These are phyloP conservation scores for Nemania serpens DNA, from an alignment of 2,329 filamentous ascomycete genomes.

Conservation along the genomic window DNA sequence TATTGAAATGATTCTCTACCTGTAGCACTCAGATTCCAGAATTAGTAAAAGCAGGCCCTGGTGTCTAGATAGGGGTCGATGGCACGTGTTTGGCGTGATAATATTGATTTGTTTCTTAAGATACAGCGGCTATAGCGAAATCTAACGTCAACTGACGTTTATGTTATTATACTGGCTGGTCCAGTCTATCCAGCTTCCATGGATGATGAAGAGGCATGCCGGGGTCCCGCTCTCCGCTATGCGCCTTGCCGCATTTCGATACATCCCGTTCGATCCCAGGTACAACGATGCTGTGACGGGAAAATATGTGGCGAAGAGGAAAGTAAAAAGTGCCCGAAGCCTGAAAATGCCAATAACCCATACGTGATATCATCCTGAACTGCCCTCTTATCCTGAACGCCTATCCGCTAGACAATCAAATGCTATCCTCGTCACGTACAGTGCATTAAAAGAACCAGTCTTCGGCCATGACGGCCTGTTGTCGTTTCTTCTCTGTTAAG, in stretches of 20 bases:
- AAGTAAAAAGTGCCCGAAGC: neutral
- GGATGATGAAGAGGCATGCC: neutral
- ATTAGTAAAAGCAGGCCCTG: neutral
- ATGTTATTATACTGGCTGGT: neutral
- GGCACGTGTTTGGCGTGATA: neutral
- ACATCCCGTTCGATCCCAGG: neutral
- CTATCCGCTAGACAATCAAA: conserved; percentile 10
- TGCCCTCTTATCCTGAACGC: conserved; percentile 17
- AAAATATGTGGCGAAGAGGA: neutral
- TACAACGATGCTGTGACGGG: neutral
- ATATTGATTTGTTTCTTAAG: neutral
- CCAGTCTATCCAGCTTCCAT: neutral
- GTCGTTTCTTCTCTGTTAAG: conserved; percentile 38
- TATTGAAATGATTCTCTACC: conserved; percentile 2
- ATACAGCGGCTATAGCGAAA: neutral
- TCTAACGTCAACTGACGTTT: neutral
- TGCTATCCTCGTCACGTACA: conserved; percentile 4
- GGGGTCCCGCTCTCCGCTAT: no score
- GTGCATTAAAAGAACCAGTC: conserved; percentile 34
- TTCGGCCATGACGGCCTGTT: conserved; percentile 36
- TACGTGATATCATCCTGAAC: neutral
- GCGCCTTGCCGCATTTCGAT: neutral
- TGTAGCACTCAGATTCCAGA: neutral
- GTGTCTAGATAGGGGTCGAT: neutral
- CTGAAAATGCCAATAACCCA: conserved; percentile 5